Conservation (phyloP, 78 protist species). For the Parvularia atlantis region DNA sequence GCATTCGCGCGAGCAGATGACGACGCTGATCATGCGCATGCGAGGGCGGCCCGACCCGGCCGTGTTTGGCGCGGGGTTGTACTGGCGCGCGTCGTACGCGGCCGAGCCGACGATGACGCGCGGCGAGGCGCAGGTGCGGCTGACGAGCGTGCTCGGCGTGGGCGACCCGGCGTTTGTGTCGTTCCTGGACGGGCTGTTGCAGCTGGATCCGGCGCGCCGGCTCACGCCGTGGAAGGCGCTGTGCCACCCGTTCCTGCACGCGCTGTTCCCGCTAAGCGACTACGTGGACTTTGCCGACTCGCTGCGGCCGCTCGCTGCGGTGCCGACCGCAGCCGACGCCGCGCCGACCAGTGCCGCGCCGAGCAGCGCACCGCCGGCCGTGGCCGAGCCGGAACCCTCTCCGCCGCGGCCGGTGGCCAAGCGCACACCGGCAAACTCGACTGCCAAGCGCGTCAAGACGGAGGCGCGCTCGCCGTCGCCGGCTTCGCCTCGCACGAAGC, state of each 20-base stretch:
- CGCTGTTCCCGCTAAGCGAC: not conserved
- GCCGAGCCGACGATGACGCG: not conserved
- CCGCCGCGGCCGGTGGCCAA: no score
- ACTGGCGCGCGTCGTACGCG: not conserved
- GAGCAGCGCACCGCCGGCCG: no score
- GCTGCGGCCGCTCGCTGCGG: no score
- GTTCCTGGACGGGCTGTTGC: slow-evolving; percentile 15
- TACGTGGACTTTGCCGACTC: no score
- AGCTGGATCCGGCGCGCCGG: slow-evolving; percentile 12
- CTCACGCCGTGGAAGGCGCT: slow-evolving; percentile 19
- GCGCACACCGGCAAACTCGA: no score
- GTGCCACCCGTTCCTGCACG: slow-evolving; percentile 21
- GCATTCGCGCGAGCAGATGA: slow-evolving; percentile 61
- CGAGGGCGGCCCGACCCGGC: slow-evolving; percentile 15
- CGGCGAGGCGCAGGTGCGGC: not conserved
- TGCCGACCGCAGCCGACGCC: no score
- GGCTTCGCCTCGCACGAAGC: no score
- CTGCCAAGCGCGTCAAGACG: no score
- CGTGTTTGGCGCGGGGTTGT: not conserved
- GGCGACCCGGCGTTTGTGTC: not conserved
- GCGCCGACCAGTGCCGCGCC: no score
- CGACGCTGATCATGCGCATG: slow-evolving; percentile 37
- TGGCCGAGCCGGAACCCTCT: no score
- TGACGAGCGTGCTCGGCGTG: not conserved
- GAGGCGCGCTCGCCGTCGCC: no score